These are phyloP conservation scores for Psilocybe azurescens DNA, from an alignment of 768 basidiomycete species.

Conservation along the genomic window DNA sequence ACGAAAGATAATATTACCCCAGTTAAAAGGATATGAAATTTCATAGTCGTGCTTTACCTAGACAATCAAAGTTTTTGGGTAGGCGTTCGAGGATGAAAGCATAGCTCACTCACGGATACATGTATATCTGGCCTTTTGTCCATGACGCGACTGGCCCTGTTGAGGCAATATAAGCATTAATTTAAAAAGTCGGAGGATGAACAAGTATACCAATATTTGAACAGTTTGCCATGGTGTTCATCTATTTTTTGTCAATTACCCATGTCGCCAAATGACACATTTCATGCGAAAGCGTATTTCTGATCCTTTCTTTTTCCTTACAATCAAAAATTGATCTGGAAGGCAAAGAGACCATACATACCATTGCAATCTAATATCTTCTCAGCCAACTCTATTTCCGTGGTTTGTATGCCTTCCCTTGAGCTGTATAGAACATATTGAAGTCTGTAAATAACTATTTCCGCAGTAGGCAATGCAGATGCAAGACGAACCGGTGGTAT, in stretches of 20 bases:
- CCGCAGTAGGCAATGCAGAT: background rate
- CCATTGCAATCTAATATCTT: conserved; percentile 84
- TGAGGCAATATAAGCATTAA: background rate
- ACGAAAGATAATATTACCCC: conserved; percentile 55
- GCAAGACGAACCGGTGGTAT: conserved; percentile 55
- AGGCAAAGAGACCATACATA: conserved; percentile 30
- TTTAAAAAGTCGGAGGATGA: background rate
- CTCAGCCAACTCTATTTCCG: conserved; percentile 78
- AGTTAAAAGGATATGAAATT: conserved; percentile 73
- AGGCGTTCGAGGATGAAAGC: background rate
- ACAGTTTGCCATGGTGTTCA: conserved; percentile 76
- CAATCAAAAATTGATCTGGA: background rate
- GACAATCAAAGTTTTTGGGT: background rate
- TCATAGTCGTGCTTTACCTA: conserved; percentile 80
- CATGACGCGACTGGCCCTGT: conserved; percentile 78
- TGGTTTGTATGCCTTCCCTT: conserved; percentile 60
- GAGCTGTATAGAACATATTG: conserved; percentile 39
- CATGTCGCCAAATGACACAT: conserved; percentile 93
- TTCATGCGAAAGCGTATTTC: conserved; percentile 86
- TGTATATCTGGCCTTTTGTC: conserved; percentile 67
- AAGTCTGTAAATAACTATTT: background rate
- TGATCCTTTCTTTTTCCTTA: conserved; percentile 65
- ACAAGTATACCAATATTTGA: conserved; percentile 68
- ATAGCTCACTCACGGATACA: conserved; percentile 56
- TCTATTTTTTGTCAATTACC: conserved; percentile 75